phyloP scores from a whole-genome alignment of 2,329 filamentous ascomycete species.

The Shiraia bambusicola region DNA sequence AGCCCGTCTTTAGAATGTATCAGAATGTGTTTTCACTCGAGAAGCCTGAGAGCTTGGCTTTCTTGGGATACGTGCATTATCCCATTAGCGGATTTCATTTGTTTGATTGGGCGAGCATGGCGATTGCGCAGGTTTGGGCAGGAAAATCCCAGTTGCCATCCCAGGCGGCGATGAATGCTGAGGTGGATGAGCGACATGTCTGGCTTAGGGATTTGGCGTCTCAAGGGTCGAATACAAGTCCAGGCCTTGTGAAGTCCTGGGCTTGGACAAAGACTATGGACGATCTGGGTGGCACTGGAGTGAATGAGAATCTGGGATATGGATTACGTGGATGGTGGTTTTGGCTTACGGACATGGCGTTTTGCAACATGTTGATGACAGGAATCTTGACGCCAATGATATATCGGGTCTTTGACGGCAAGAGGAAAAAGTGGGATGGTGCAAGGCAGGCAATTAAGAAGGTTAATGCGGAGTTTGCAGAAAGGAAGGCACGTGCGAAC shows the following conservation, averaged over 20 bases:
- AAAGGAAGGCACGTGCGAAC: conserved; percentile 2
- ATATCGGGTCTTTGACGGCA: conserved; percentile 46
- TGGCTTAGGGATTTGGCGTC: conserved; percentile 38
- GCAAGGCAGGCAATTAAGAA: conserved; percentile 42
- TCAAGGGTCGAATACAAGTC: conserved; percentile 36
- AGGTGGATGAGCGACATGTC: conserved; percentile 13
- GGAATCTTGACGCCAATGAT: conserved; percentile 48
- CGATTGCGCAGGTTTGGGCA: conserved; percentile 50
- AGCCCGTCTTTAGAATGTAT: conserved; percentile 44
- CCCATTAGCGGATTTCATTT: conserved; percentile 35
- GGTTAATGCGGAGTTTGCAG: conserved; percentile 18
- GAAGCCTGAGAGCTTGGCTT: conserved; percentile 49
- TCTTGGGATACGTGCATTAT: conserved; percentile 42
- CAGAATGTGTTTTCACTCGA: conserved; percentile 50
- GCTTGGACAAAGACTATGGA: conserved; percentile 47
- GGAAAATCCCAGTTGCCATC: conserved; percentile 44
- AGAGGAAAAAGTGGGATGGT: conserved; percentile 46
- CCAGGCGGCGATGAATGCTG: conserved; percentile 31
- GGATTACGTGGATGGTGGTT: conserved; percentile 46
- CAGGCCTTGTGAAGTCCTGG: conserved; percentile 18
- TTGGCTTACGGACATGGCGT: conserved; percentile 43
- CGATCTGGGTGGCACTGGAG: conserved; percentile 45
- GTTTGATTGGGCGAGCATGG: conserved; percentile 50
- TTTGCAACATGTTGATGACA: conserved; percentile 45
- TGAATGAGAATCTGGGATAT: conserved; percentile 48